These are phyloP conservation scores for Akanthomyces muscarius DNA, from an alignment of 2,329 filamentous ascomycete genomes.

Conservation along the genomic window DNA sequence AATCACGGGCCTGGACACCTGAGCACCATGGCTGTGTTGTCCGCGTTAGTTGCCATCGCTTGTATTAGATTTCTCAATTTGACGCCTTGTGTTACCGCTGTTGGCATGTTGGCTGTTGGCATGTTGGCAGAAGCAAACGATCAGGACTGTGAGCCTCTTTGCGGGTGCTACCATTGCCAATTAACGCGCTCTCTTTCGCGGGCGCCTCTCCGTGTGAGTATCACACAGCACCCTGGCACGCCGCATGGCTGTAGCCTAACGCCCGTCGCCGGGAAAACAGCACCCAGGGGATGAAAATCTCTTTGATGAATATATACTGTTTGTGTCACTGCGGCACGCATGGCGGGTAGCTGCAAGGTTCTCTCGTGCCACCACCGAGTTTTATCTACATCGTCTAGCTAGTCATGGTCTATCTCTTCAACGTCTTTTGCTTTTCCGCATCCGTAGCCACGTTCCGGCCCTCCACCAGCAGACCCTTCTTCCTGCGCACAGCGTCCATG, in stretches of 20 bases:
- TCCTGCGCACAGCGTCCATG: slow-evolving; percentile 80
- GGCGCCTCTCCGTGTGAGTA: not conserved
- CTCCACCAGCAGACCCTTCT: slow-evolving; percentile 85
- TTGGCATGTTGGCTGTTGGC: not conserved
- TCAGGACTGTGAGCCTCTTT: not conserved
- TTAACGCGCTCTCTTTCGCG: not conserved
- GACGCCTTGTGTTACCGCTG: not conserved
- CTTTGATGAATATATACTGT: not conserved
- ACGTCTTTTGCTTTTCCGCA: slow-evolving; percentile 84
- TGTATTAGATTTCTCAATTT: not conserved
- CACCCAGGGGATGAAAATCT: not conserved
- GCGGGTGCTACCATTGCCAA: not conserved
- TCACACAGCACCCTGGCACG: not conserved
- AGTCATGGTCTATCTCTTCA: slow-evolving; percentile 49
- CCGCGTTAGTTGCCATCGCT: too few species aligned
- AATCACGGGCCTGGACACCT: not conserved
- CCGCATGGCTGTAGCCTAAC: not conserved
- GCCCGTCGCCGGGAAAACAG: not conserved
- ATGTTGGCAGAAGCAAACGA: not conserved
- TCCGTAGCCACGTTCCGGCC: slow-evolving; percentile 73
- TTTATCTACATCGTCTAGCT: not conserved
- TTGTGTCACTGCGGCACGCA: not conserved
- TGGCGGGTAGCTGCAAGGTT: not conserved
- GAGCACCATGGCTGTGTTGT: too few species aligned
- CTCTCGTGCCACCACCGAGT: not conserved